phyloP scores from a whole-genome alignment of 2,329 filamentous ascomycete species.

The Arthroderma sp. region DNA sequence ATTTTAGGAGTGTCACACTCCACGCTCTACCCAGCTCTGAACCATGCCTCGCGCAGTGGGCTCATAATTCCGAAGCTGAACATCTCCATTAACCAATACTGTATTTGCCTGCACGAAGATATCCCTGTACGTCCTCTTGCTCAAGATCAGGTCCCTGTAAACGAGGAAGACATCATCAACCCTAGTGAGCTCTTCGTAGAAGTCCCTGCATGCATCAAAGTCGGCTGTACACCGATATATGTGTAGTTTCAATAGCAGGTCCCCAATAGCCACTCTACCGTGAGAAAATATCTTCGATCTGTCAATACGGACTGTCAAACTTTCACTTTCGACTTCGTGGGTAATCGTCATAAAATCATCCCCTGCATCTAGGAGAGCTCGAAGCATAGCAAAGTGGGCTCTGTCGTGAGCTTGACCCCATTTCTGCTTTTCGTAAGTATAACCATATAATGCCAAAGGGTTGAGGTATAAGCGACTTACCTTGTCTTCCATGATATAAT shows the following conservation, averaged over 20 bases:
- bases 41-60: conserved; percentile 41
- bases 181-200: conserved; percentile 46
- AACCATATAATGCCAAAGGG: conserved; percentile 7
- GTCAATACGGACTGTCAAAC: conserved; percentile 44
- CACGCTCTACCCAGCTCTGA: conserved; percentile 34
- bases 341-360: conserved; percentile 40
- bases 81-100: conserved; percentile 26
- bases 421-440: conserved; percentile 26
- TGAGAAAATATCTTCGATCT: conserved; percentile 42
- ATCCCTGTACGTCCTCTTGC: conserved; percentile 43
- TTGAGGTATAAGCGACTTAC: neutral
- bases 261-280: conserved; percentile 45
- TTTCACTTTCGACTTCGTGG: conserved; percentile 32
- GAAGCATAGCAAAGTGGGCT: conserved; percentile 45
- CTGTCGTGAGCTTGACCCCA: conserved; percentile 34
- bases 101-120: conserved; percentile 54
- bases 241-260: conserved; percentile 46
- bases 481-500: conserved; percentile 7
- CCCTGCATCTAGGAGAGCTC: conserved; percentile 42
- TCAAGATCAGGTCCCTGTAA: conserved; percentile 44
- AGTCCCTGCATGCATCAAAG: conserved; percentile 35
- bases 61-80: conserved; percentile 45
- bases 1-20: conserved; percentile 9
- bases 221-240: conserved; percentile 52
- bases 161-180: conserved; percentile 41